Conservation (phyloP, 2,329 filamentous ascomycete species). For the Hymenoscyphus salicellus region DNA sequence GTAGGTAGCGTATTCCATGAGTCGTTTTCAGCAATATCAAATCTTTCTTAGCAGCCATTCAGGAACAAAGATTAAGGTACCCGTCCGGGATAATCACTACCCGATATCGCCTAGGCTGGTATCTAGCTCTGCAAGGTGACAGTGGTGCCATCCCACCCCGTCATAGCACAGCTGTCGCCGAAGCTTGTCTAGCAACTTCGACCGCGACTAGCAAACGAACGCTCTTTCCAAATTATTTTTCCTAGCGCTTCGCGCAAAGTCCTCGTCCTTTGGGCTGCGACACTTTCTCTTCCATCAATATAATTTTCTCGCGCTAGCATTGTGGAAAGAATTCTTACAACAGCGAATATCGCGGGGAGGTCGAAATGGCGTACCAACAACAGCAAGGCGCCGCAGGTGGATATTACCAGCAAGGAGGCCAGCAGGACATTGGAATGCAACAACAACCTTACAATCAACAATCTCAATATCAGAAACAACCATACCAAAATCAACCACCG, state of each 20-base stretch:
- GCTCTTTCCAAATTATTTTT: neutral
- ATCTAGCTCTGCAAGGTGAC: neutral
- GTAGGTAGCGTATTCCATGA: neutral
- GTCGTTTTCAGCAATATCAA: neutral
- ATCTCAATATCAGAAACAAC: constrained; percentile 14
- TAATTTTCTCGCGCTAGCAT: neutral
- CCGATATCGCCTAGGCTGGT: neutral
- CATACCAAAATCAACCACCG: constrained; percentile 9
- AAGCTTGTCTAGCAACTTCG: neutral
- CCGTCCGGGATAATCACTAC: neutral
- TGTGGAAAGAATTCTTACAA: neutral
- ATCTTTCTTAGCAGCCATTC: neutral
- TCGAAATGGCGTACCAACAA: constrained; percentile 29
- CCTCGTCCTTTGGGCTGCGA: neutral
- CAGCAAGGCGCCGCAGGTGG: constrained; percentile 26
- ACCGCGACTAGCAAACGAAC: neutral
- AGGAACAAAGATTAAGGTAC: neutral
- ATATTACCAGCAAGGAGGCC: constrained; percentile 25
- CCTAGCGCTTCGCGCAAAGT: neutral
- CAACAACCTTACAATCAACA: constrained; percentile 12
- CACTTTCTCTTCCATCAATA: neutral
- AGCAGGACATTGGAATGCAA: constrained; percentile 20
- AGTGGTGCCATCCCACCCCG: neutral
- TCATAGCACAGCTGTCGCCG: neutral
- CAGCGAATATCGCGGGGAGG: neutral